phyloP scores from a whole-genome alignment of 176 grass and related monocot genomes.

The Urochloa ruziziensis region DNA sequence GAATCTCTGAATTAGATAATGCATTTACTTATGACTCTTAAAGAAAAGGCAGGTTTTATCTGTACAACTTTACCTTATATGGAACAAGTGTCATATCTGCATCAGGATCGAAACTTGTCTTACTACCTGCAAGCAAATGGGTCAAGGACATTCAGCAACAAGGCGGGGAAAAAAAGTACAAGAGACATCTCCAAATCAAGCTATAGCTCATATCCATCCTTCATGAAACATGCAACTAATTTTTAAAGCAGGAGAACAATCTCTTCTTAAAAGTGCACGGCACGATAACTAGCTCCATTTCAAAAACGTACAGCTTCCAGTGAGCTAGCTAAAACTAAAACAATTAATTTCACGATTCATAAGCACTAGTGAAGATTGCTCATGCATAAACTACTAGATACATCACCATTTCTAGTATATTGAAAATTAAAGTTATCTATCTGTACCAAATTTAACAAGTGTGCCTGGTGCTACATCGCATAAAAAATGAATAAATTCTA shows the following conservation, averaged over 20 bases:
- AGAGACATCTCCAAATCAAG: neutral
- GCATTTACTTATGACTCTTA: neutral
- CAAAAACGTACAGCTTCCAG: neutral
- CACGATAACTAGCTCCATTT: neutral
- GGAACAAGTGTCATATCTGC: slow-evolving; percentile 75
- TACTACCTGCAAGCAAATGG: slow-evolving; percentile 28
- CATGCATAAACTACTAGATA: neutral
- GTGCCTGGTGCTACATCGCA: slow-evolving; percentile 24
- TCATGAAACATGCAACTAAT: neutral
- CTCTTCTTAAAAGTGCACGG: neutral
- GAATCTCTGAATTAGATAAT: slow-evolving; percentile 25
- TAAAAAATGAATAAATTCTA: slow-evolving; percentile 21
- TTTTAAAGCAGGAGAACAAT: neutral
- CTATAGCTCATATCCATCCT: neutral
- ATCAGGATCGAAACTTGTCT: slow-evolving; percentile 40
- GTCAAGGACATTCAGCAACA: neutral
- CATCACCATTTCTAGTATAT: neutral
- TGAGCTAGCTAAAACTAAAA: slow-evolving; percentile 2
- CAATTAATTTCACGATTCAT: neutral
- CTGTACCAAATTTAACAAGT: slow-evolving; percentile 22
- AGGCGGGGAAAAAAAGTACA: neutral
- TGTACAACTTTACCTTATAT: slow-evolving; percentile 79
- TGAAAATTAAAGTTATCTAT: neutral
- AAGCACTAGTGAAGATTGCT: neutral
- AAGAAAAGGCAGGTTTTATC: neutral